phyloP scores from a whole-genome alignment of 2,329 filamentous ascomycete genomes.

The Helminthosporium solani region DNA sequence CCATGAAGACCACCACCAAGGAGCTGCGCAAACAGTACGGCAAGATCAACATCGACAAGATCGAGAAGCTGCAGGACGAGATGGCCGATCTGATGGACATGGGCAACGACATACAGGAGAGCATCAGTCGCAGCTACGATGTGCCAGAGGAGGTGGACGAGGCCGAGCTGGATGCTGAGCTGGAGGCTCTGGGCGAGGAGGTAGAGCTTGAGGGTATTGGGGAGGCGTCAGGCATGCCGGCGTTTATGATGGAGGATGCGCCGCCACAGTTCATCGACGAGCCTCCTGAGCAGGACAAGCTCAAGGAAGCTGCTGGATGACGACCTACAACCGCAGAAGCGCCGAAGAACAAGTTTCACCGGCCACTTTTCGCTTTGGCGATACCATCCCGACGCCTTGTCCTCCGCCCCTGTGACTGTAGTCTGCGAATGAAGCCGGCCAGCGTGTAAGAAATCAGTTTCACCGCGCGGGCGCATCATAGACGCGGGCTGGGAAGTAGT shows the following conservation, averaged over 20 bases:
- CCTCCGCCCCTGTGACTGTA: too few species aligned
- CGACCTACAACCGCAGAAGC: too few species aligned
- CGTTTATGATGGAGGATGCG: slow-evolving; percentile 87
- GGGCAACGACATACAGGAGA: slow-evolving; percentile 97
- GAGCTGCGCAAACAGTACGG: slow-evolving; percentile 91
- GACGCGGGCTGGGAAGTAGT: too few species aligned
- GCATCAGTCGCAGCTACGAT: slow-evolving; percentile 85
- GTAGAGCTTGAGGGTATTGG: slow-evolving; percentile 78
- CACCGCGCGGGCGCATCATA: too few species aligned
- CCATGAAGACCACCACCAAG: slow-evolving; percentile 96
- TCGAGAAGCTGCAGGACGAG: slow-evolving; percentile 96
- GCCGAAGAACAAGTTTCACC: too few species aligned
- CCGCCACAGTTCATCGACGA: slow-evolving; percentile 91
- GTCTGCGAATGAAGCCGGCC: too few species aligned
- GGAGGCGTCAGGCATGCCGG: slow-evolving; percentile 64
- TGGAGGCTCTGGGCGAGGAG: slow-evolving; percentile 92
- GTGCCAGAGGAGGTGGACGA: slow-evolving; percentile 97
- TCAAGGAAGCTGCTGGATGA: slow-evolving; percentile 75
- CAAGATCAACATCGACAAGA: slow-evolving; percentile 96
- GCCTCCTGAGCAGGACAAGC: slow-evolving; percentile 70
- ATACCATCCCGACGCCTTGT: too few species aligned
- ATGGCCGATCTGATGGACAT: slow-evolving; percentile 98
- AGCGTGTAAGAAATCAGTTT: too few species aligned
- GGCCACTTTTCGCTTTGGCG: too few species aligned
- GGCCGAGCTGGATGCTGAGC: slow-evolving; percentile 90